A percentile compares a stretch with the other conserved stretches of the same genome.
These are phyloP conservation scores for Dentipellis fragilis DNA, from an alignment of 768 basidiomycete genomes.

Conservation along the genomic window DNA sequence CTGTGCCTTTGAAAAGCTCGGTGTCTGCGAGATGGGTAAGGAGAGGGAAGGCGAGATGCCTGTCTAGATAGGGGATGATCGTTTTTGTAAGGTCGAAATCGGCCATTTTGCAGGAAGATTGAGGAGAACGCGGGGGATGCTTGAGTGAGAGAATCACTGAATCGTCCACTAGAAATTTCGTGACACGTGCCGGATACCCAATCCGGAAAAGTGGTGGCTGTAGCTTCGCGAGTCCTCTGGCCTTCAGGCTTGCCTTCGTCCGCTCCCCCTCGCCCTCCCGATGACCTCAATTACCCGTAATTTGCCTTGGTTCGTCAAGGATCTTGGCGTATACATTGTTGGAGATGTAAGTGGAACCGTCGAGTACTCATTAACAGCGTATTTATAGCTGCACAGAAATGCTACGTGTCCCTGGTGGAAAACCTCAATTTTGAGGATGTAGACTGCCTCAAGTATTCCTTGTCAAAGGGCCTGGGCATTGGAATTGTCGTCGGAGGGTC, in stretches of 20 bases:
- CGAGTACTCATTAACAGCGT: constrained; percentile 1
- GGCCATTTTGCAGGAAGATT: constrained; percentile 43
- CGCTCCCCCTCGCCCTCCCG: not conserved
- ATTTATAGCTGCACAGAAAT: constrained; percentile 45
- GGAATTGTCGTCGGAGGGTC: constrained; percentile 89
- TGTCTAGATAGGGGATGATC: constrained; percentile 86
- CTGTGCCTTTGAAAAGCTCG: constrained; percentile 63
- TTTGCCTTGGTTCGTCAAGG: constrained; percentile 77
- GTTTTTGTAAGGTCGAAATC: constrained; percentile 88
- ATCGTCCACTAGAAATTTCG: not conserved
- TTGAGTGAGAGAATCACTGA: not conserved
- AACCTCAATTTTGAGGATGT: constrained; percentile 70
- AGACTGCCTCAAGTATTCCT: constrained; percentile 80
- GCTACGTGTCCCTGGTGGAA: constrained; percentile 83
- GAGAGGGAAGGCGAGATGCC: constrained; percentile 89
- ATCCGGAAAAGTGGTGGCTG: not conserved
- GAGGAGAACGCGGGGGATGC: not conserved
- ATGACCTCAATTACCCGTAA: constrained; percentile 77
- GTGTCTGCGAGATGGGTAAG: constrained; percentile 79
- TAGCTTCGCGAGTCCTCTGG: not conserved
- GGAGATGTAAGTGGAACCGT: constrained; percentile 48
- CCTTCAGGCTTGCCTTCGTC: not conserved
- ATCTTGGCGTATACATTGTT: constrained; percentile 73
- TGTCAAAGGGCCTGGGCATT: constrained; percentile 88
- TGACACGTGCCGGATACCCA: not conserved